Evolutionary conservation across 768 basidiomycete genomes (phyloP), one percentile per base, ranked within the genome.

Genomic region (Boletellus ananas): DNA sequence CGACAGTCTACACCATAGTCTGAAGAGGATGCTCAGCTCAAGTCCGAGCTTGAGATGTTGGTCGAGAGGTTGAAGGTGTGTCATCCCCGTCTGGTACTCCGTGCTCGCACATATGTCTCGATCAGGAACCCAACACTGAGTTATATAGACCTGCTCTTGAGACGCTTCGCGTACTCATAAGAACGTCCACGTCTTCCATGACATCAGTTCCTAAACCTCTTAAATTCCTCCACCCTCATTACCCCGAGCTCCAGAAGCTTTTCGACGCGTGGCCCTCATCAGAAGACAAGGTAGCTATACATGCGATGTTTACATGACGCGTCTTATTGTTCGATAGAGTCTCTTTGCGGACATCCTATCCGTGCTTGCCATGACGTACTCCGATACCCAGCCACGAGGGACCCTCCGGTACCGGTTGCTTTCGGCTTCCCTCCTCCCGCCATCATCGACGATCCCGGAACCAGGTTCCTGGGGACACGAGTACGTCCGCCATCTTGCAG

Each of bases 391-490:
- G 72, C 92, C 93, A 35, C 86, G 96, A 43, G 95, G 95, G 49
- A 99, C 96, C 3, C 84, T 99, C 25, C 83, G 84, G 55, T 98
- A 96, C 72, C 88, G 94, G 41, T 80, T 98, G 18, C 77, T 94
- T 33, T 87, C 90, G 7, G 81, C 84, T 9, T 80, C 85, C 16
- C 74, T 87, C 43, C 79, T 81, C 39, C 81, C 84, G 31, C 62
- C 78, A 16, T 75, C 81, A 35, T 80, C 87, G 3, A 80, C 83
- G 3, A 79, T 90, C 18, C 78, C 87, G 3, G 90, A 93, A 57
- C 94, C 96, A 0, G 94, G 95, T n/a, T 79, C 84, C 29, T 99
- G 96, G 96, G 96, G 96, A 4, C 94, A 99, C 66, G 96, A 99
- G 75, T 99, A 99, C 63, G 91, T 98, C 47, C 85, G 95, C 31